Evolutionary conservation across 495 filamentous ascomycete genomes (phyloP).

Genomic region (Symbiotaphrina buchneri): DNA sequence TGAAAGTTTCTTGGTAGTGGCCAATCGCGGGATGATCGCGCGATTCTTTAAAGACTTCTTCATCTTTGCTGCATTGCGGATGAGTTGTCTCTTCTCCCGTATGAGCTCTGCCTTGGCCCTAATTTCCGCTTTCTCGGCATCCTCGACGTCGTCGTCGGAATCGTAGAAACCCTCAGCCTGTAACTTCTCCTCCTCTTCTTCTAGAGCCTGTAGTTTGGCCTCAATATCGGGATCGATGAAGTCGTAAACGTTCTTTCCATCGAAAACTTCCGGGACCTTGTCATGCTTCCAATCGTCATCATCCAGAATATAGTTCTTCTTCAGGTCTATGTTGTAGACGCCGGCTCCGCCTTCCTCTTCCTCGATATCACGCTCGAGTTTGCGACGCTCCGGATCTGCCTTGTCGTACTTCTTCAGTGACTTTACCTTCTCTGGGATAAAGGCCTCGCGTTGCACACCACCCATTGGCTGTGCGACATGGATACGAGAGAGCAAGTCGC

Average conservation of each 20-base stretch:
- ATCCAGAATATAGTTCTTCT: conserved; percentile 64
- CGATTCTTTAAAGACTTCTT: conserved; percentile 91
- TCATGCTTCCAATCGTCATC: conserved; percentile 87
- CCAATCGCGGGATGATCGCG: conserved; percentile 63
- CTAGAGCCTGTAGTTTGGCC: conserved; percentile 65
- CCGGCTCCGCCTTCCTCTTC: conserved; percentile 85
- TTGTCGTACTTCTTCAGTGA: conserved; percentile 70
- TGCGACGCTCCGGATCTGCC: conserved; percentile 52
- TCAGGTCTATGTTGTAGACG: conserved; percentile 83
- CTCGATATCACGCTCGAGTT: conserved; percentile 68
- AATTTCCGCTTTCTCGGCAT: conserved; percentile 67
- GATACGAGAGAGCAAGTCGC: conserved; percentile 76
- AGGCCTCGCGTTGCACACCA: conserved; percentile 54
- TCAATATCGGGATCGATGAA: conserved; percentile 96
- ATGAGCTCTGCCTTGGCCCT: conserved; percentile 85
- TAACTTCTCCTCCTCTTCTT: conserved; percentile 84
- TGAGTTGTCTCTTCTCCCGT: conserved; percentile 69
- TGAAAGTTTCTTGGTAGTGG: conserved; percentile 50
- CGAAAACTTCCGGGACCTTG: conserved; percentile 76
- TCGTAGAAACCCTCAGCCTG: conserved; percentile 72
- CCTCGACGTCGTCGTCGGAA: conserved; percentile 36
- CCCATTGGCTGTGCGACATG: conserved; percentile 85
- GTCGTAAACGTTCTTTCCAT: conserved; percentile 92
- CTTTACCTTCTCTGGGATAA: conserved; percentile 73
- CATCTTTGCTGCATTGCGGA: conserved; percentile 80